Base-by-base conservation (phyloP, 495 filamentous ascomycete genomes). In the Aspergillus sclerotioniger region DNA sequence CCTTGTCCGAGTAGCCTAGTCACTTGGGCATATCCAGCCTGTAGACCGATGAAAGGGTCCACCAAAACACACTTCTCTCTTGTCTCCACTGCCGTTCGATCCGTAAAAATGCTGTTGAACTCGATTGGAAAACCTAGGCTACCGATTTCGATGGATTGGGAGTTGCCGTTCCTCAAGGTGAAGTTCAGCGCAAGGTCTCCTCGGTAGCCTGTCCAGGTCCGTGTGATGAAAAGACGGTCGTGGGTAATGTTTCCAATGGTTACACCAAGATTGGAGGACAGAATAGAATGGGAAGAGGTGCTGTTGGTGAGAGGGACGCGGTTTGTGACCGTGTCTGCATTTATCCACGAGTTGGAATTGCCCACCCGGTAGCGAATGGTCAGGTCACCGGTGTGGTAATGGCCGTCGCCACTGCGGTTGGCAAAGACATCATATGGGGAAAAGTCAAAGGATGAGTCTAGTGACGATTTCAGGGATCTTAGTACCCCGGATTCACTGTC, bases 71-170 rank as follows among this genome's bases (percentile, higher is more conserved):
- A 81, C 28, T 71, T 64, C 0, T 60, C 62, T 43, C 73, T 69
- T 25, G 72, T 78, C 6, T 78, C 70, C 9, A 59, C 65, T 0
- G 76, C 71, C 1, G 68, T 65, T 9, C 78, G 72, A 45, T 71
- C 73, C n/a, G 74, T 80, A 61, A 84, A 84, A 56, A 82, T 81
- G 62, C 76, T 84, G 63, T 82, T 82, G 69, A 81, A 80, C 62
- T 80, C 77, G 45, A 78, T 71, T 0, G 81, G 80, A 50, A 82
- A 76, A 0, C 81, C 81, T 2, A 84, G 65, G 50, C 76, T 75
- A 9, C 81, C 81, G 13, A 84, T 61, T 45, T 84, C 80, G 2
- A 82, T 50, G 3, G 67, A 46, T 1, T 65, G 53, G 0, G 54
- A 56, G 15, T 56, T 71, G 7, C 61, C 56, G 62, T 84, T 84